phyloP scores from a whole-genome alignment of 1,284 basidiomycete genomes.

The Trichosporon ovoides region DNA sequence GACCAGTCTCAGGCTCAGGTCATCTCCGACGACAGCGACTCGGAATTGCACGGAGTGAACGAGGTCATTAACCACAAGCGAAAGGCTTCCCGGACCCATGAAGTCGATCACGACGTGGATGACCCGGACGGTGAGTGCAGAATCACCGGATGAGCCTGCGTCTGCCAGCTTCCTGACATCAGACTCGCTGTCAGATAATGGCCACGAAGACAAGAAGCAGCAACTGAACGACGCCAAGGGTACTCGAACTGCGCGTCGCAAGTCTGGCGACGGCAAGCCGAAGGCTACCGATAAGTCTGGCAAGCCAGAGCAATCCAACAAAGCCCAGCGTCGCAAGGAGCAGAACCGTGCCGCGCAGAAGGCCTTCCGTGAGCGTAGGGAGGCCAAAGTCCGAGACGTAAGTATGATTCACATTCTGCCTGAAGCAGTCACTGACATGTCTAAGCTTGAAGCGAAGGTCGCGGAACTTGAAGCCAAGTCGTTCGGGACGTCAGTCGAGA shows the following conservation, averaged over 20 bases:
- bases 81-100: slow-evolving; percentile 20
- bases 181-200: slow-evolving; percentile 35
- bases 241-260: slow-evolving; percentile 6
- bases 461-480: slow-evolving; percentile 45
- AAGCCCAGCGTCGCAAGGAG: slow-evolving; percentile 47
- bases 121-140: slow-evolving; percentile 34
- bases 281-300: slow-evolving; percentile 10
- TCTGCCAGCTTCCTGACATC: not conserved
- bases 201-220: slow-evolving; percentile 43
- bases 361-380: slow-evolving; percentile 49
- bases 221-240: slow-evolving; percentile 24
- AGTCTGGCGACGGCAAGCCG: slow-evolving; percentile 16
- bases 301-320: slow-evolving; percentile 25
- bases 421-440: not conserved
- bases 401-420: slow-evolving; percentile 16
- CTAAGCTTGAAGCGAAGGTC: slow-evolving; percentile 48
- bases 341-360: slow-evolving; percentile 51
- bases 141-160: not conserved
- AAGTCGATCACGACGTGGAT: slow-evolving; percentile 6
- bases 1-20: not conserved
- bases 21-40: slow-evolving; percentile 18
- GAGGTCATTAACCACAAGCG: slow-evolving; percentile 28
- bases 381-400: slow-evolving; percentile 48
- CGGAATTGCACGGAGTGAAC: slow-evolving; percentile 2
- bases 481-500: slow-evolving; percentile 44